phyloP scores from a whole-genome alignment of 305 asterid species.

The Solanum hybrid region DNA sequence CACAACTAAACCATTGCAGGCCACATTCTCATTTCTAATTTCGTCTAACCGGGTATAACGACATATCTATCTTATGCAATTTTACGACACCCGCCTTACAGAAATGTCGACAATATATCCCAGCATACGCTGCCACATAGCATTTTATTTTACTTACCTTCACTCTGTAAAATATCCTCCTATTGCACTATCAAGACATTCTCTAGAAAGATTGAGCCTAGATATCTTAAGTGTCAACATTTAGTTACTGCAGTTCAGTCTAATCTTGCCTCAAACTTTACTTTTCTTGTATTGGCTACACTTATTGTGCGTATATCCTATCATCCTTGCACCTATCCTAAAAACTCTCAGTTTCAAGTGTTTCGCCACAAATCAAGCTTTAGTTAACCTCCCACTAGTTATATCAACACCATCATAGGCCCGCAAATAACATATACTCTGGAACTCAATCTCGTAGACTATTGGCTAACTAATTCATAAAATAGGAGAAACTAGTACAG shows the following conservation, averaged over 20 bases:
- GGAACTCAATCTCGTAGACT: neutral
- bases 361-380: neutral
- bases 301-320: neutral
- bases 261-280: neutral
- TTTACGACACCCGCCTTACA: neutral
- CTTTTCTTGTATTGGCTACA: neutral
- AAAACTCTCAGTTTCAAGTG: neutral
- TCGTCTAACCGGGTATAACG: neutral
- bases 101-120: neutral
- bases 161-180: neutral
- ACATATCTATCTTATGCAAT: neutral
- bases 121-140: neutral
- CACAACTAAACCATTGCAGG: neutral
- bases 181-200: neutral
- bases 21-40: neutral
- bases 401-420: neutral
- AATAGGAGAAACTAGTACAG: neutral
- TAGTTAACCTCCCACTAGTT: neutral
- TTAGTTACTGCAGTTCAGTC: neutral
- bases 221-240: neutral
- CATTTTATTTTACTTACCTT: neutral
- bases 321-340: neutral
- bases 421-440: neutral
- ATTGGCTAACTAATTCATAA: neutral
- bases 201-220: neutral